Evolutionary conservation across 768 basidiomycete genomes (phyloP).

Genomic region (Trametes punicea): DNA sequence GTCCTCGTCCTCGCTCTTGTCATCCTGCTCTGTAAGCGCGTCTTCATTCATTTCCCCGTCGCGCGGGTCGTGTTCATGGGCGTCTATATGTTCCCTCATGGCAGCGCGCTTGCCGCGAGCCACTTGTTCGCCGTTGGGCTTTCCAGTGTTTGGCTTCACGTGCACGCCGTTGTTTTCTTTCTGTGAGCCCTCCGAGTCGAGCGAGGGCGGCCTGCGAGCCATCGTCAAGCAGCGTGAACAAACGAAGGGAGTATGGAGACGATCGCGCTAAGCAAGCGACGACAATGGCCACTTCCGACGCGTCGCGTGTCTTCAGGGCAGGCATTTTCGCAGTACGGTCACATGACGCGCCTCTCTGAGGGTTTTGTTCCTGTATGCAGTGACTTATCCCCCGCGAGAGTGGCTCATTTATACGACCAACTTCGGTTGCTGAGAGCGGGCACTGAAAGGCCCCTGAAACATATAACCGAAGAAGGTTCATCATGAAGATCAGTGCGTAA

Average conservation of each 20-base stretch:
- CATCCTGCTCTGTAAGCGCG: constrained; percentile 11
- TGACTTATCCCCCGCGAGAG: no score
- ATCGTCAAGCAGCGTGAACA: constrained; percentile 3
- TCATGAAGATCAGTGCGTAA: constrained; percentile 6
- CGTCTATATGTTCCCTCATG: constrained; percentile 12
- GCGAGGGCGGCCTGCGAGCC: constrained; percentile 23
- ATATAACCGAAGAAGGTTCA: neutral
- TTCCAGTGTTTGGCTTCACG: neutral
- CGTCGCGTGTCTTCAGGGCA: constrained; percentile 23
- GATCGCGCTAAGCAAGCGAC: constrained; percentile 3
- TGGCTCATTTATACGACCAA: no score
- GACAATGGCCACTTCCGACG: constrained; percentile 10
- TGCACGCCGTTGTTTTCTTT: constrained; percentile 29
- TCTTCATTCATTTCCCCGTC: constrained; percentile 19
- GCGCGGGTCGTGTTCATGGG: constrained; percentile 22
- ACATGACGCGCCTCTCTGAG: constrained; percentile 1
- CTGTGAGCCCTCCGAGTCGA: constrained; percentile 27
- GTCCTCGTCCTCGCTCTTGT: constrained; percentile 10
- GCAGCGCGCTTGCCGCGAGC: constrained; percentile 14
- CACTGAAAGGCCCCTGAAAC: no score
- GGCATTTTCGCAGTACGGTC: constrained; percentile 10
- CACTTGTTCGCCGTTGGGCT: neutral
- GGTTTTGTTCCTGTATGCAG: no score
- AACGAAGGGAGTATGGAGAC: neutral
- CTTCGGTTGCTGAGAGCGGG: no score